phyloP scores from a whole-genome alignment of 345 rosid species.

The Sisymbrium irio region DNA sequence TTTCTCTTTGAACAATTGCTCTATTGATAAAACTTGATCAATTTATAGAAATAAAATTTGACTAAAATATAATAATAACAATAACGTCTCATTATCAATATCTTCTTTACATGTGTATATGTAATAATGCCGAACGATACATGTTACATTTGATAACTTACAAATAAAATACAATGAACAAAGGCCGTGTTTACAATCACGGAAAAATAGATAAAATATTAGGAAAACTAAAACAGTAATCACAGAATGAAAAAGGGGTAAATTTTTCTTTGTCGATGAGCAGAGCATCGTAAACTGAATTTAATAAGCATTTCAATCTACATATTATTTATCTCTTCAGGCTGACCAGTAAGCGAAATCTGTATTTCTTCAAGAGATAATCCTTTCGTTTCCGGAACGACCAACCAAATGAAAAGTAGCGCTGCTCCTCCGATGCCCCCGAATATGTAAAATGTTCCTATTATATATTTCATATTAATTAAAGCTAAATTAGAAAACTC shows the following conservation, averaged over 20 bases:
- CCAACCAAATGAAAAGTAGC: constrained; percentile 53
- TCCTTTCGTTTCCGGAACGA: constrained; percentile 76
- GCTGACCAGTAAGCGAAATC: constrained; percentile 4
- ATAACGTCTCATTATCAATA: too few relatives aligned
- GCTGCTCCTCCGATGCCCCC: constrained; percentile 17
- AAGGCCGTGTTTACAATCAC: not conserved
- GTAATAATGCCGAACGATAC: not conserved
- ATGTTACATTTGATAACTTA: not conserved
- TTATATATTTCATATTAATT: not conserved
- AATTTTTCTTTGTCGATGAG: not conserved
- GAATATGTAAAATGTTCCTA: constrained; percentile 34
- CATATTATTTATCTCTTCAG: constrained; percentile 36
- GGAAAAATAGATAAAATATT: not conserved
- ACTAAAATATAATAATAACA: too few relatives aligned
- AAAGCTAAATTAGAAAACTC: not conserved
- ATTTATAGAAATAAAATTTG: too few relatives aligned
- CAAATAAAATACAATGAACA: not conserved
- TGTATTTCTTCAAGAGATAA: constrained; percentile 49
- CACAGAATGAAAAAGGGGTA: not conserved
- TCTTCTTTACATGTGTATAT: not conserved
- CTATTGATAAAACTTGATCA: too few relatives aligned
- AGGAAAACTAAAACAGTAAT: not conserved
- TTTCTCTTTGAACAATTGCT: too few relatives aligned
- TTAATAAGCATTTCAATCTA: constrained; percentile 25
- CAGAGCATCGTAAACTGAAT: not conserved